phyloP scores from a whole-genome alignment of 306 rosid genomes.

The Vachellia collinsii region DNA sequence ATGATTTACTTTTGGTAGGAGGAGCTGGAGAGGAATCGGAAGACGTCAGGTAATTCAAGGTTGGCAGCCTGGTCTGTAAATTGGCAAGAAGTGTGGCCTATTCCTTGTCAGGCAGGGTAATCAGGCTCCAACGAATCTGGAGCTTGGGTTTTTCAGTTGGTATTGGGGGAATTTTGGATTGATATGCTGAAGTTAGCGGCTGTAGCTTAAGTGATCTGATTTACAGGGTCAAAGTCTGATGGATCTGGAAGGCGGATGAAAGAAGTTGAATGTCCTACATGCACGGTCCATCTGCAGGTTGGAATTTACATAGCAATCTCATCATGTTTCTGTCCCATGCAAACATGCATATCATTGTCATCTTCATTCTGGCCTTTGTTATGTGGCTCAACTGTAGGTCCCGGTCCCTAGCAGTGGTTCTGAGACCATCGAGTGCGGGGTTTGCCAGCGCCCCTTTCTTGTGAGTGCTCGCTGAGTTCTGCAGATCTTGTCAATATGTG shows the following conservation, averaged over 20 bases:
- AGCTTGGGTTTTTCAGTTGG: constrained; percentile 12
- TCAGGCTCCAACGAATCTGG: neutral
- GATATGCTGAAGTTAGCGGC: neutral
- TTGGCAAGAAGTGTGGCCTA: constrained; percentile 16
- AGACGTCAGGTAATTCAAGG: constrained; percentile 38
- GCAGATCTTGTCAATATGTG: neutral
- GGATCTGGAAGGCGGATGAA: constrained; percentile 82
- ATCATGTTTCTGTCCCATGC: neutral
- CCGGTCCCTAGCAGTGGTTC: constrained; percentile 97
- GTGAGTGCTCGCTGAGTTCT: constrained; percentile 78
- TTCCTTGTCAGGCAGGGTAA: neutral
- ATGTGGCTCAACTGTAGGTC: constrained; percentile 54
- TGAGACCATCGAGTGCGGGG: constrained; percentile 96
- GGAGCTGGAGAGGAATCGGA: constrained; percentile 46
- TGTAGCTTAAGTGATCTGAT: constrained; percentile 19
- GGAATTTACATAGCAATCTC: constrained; percentile 6
- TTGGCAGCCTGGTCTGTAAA: constrained; percentile 10
- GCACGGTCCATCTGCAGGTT: constrained; percentile 96
- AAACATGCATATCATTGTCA: neutral
- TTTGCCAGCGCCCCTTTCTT: constrained; percentile 96
- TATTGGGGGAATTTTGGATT: neutral
- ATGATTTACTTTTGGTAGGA: constrained; percentile 34
- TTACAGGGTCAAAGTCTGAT: constrained; percentile 72
- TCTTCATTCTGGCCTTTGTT: neutral
- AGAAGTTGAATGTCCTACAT: constrained; percentile 97